Conservation (phyloP, 2,329 filamentous ascomycete genomes). For the Colletotrichum tabaci region DNA sequence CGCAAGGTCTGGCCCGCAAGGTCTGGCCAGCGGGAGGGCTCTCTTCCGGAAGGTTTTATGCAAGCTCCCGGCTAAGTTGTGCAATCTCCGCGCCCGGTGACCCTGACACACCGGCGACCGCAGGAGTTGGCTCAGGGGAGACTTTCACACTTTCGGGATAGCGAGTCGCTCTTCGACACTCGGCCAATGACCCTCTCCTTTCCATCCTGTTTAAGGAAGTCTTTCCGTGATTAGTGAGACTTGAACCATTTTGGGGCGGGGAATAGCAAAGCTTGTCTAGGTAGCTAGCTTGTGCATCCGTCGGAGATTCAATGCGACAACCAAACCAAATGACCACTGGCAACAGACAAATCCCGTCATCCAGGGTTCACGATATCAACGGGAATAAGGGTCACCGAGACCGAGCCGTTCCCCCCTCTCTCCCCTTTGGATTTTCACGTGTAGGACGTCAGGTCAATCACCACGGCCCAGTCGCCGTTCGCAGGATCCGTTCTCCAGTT, state of each 20-base stretch:
- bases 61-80: constrained; percentile 19
- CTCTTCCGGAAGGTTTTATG: constrained; percentile 31
- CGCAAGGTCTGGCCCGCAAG: constrained; percentile 8
- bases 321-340: neutral
- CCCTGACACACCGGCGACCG: neutral
- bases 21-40: constrained; percentile 18
- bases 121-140: neutral
- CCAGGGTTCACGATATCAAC: no score
- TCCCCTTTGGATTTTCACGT: neutral
- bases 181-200: neutral
- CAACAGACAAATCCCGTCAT: neutral
- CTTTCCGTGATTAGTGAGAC: neutral
- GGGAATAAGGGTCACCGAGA: neutral
- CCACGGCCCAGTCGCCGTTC: neutral
- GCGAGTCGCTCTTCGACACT: neutral
- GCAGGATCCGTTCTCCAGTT: no score
- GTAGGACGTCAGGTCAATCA: neutral
- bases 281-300: neutral
- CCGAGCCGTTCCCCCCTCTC: neutral
- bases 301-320: neutral
- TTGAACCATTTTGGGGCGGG: neutral
- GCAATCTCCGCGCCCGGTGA: constrained; percentile 20
- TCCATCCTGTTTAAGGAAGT: no score
- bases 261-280: neutral
- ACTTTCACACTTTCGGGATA: constrained; percentile 13